Conservation (phyloP, 1,284 basidiomycete species). For the Amylostereum areolatum region DNA sequence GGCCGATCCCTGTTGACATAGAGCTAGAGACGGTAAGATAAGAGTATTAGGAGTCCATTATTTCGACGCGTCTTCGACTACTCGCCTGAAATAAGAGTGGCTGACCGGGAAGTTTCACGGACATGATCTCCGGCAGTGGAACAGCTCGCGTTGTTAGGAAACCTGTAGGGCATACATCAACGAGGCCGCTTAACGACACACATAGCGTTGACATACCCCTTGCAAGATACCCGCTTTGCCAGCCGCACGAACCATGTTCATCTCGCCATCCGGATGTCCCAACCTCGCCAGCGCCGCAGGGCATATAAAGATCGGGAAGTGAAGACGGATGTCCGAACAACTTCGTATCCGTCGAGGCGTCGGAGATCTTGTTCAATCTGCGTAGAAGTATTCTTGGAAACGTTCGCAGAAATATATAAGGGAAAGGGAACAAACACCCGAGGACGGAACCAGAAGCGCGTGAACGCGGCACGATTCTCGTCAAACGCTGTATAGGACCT, state of each 20-base stretch:
- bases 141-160: conserved; percentile 49
- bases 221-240: conserved; percentile 52
- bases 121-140: conserved; percentile 52
- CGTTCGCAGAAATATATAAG: background rate
- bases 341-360: conserved; percentile 27
- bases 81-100: conserved; percentile 41
- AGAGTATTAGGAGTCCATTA: background rate
- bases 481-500: conserved; percentile 23
- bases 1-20: conserved; percentile 54
- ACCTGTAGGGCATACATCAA: conserved; percentile 20
- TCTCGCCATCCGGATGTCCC: conserved; percentile 60
- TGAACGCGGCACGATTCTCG: conserved; percentile 40
- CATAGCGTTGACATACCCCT: conserved; percentile 32
- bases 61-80: background rate
- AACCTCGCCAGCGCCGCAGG: conserved; percentile 57
- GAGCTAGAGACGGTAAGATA: conserved; percentile 18
- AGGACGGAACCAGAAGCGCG: conserved; percentile 45
- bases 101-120: conserved; percentile 41
- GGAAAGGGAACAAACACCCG: conserved; percentile 26
- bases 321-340: conserved; percentile 37
- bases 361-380: conserved; percentile 27
- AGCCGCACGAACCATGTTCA: conserved; percentile 52
- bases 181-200: background rate
- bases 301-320: conserved; percentile 48
- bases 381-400: background rate